Percentiles rank a stretch among this genome's conserved stretches.
Conservation (phyloP, 1,284 basidiomycete genomes). For the Schizophyllum commune region DNA sequence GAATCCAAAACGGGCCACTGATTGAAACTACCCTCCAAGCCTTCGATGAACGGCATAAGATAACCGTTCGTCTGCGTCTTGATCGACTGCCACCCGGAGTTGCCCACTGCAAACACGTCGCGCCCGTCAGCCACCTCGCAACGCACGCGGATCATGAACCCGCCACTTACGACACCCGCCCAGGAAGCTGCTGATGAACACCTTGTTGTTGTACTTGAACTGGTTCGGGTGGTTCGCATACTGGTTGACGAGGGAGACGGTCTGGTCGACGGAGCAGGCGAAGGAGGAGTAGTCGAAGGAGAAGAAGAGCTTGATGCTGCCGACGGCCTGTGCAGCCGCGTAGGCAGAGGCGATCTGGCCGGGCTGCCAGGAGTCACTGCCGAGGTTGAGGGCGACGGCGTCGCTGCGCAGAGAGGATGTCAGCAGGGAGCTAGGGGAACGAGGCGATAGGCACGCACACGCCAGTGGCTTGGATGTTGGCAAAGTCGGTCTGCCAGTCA, state of each 20-base stretch:
- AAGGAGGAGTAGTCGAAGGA: constrained; percentile 37
- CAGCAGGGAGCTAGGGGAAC: neutral
- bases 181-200: constrained; percentile 33
- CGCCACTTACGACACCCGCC: constrained; percentile 24
- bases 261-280: constrained; percentile 23
- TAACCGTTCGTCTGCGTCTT: constrained; percentile 32
- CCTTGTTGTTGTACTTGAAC: constrained; percentile 30
- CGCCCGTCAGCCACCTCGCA: neutral
- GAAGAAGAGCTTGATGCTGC: constrained; percentile 30
- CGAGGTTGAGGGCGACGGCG: constrained; percentile 37
- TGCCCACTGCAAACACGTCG: constrained; percentile 20
- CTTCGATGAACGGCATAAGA: constrained; percentile 38
- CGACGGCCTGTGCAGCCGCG: constrained; percentile 24
- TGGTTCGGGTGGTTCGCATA: constrained; percentile 28
- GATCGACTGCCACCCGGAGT: constrained; percentile 29
- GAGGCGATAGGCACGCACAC: constrained; percentile 22
- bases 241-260: constrained; percentile 25
- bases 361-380: constrained; percentile 30
- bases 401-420: constrained; percentile 22
- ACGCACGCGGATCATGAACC: too few relatives aligned
- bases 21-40: constrained; percentile 28
- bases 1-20: constrained; percentile 30
- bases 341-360: constrained; percentile 31
- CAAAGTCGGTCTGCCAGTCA: constrained; percentile 32
- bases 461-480: constrained; percentile 28